Percentiles rank a stretch among this genome's conserved stretches.
These are phyloP conservation scores for Paramecium sexaurelia DNA, from an alignment of 73 alveolate species.

Conservation along the genomic window DNA sequence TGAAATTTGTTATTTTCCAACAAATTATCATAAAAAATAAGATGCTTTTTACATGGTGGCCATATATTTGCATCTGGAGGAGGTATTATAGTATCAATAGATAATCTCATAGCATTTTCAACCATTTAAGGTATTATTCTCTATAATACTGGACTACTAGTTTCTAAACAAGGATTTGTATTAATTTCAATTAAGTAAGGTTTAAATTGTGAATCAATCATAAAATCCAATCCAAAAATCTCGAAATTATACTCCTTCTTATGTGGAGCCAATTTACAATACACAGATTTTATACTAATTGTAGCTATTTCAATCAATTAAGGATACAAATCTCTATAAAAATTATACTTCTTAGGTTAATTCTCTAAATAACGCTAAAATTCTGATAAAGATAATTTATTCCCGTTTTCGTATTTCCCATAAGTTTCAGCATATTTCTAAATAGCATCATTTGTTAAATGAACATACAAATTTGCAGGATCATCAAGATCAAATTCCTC, in stretches of 20 bases:
- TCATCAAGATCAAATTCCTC: constrained; percentile 83
- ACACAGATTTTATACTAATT: constrained; percentile 71
- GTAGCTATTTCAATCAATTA: constrained; percentile 59
- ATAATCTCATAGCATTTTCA: constrained; percentile 74
- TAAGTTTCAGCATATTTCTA: constrained; percentile 82
- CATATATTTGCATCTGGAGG: constrained; percentile 62
- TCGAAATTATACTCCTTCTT: constrained; percentile 70
- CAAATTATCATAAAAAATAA: constrained; percentile 61
- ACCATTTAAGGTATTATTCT: constrained; percentile 74
- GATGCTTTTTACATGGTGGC: constrained; percentile 65
- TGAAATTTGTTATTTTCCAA: constrained; percentile 68
- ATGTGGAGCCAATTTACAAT: constrained; percentile 75
- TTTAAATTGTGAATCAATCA: constrained; percentile 75
- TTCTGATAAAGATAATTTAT: constrained; percentile 84
- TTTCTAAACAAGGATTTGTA: constrained; percentile 77
- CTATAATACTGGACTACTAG: constrained; percentile 71
- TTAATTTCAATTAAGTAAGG: constrained; percentile 75
- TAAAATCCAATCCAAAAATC: constrained; percentile 80
- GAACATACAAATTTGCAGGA: constrained; percentile 79
- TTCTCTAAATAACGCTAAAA: constrained; percentile 76
- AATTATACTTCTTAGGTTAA: constrained; percentile 57
- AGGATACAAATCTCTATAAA: constrained; percentile 68
- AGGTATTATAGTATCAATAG: constrained; percentile 74
- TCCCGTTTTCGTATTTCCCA: constrained; percentile 88
- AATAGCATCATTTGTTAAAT: constrained; percentile 92